Base-by-base conservation (phyloP, 352 stramenopile genomes). In the Globisporangium nodosum region DNA sequence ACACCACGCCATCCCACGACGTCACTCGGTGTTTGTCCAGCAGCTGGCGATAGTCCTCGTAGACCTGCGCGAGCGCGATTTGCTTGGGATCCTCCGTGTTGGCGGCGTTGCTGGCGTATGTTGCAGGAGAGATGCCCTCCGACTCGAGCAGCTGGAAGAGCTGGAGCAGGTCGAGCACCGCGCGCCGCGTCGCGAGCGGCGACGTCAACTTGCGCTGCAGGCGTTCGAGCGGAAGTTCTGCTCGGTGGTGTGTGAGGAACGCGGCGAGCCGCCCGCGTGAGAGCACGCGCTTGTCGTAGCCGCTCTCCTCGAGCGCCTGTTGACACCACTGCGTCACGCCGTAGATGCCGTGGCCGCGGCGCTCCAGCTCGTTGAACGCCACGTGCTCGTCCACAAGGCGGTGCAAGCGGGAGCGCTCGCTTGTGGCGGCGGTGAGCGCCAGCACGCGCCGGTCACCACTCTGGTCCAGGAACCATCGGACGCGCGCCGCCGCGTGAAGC, bases 71-170 rank as follows among this genome's bases (percentile, higher is more conserved):
- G 16, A 91, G 56, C 49, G 81, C 68, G 33, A 68, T 49, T n/a
- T 68, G 58, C 21, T 15, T 54, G 2, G 47, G 33, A 27, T 57
- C 52, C 21, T 63, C 45, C 8, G n/a, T 73, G 37, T 16, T 48
- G 40, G 6, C 52, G 45, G 71, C 65, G 57, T 63, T 68, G 35
- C 35, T 43, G 1, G n/a, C 51, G 60, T 89, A 92, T 18, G 69
- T 61, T 3, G 74, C 58, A 0, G 76, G 61, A 3, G 65, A 68
- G 49, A 88, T 65, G 49, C 76, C 79, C 24, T 92, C 68, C 16
- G 59, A 54, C 58, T 93, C 81, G 21, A 95, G 71, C 51, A 86
- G 54, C 50, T 73, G 71, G 59, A 95, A 92, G 64, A 88, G 75
- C 31, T 81, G 74, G 50, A 93, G 55, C 35, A 88, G 65, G 58